Evolutionary conservation across 352 stramenopile species (phyloP).

Genomic region (Peronosclerospora sorghi): DNA sequence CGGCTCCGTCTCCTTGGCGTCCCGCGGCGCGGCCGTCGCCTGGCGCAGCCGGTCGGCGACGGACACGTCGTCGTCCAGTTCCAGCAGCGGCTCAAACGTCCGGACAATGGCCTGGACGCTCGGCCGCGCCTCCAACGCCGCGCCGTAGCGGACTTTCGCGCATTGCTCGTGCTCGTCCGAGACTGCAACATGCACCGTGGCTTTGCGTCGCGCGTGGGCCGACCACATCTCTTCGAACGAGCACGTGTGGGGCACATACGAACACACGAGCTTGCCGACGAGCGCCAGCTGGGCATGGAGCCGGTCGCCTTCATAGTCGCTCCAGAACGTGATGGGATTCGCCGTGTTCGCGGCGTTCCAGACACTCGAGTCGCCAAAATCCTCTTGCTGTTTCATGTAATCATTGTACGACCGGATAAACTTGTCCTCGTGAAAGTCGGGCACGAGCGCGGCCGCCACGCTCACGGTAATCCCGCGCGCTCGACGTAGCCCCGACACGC

Average conservation of each 20-base stretch:
- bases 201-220: background rate
- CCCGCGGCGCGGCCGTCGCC: background rate
- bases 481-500: constrained; percentile 22
- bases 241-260: constrained; percentile 20
- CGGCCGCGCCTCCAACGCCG: background rate
- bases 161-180: constrained; percentile 13
- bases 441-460: constrained; percentile 13
- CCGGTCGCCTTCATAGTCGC: constrained; percentile 25
- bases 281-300: constrained; percentile 21
- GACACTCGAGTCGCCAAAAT: constrained; percentile 23
- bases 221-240: constrained; percentile 22
- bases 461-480: constrained; percentile 19
- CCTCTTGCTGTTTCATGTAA: constrained; percentile 28
- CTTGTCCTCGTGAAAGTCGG: constrained; percentile 20
- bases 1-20: background rate
- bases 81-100: constrained; percentile 14
- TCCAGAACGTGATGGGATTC: constrained; percentile 27
- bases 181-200: background rate
- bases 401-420: constrained; percentile 36
- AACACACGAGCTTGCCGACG: constrained; percentile 21
- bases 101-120: constrained; percentile 7
- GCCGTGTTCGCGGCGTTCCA: constrained; percentile 27
- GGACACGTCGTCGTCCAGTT: constrained; percentile 5
- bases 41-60: constrained; percentile 15
- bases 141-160: constrained; percentile 17